phyloP scores from a whole-genome alignment of 805 yeast genomes.

The Candida patagonica region DNA sequence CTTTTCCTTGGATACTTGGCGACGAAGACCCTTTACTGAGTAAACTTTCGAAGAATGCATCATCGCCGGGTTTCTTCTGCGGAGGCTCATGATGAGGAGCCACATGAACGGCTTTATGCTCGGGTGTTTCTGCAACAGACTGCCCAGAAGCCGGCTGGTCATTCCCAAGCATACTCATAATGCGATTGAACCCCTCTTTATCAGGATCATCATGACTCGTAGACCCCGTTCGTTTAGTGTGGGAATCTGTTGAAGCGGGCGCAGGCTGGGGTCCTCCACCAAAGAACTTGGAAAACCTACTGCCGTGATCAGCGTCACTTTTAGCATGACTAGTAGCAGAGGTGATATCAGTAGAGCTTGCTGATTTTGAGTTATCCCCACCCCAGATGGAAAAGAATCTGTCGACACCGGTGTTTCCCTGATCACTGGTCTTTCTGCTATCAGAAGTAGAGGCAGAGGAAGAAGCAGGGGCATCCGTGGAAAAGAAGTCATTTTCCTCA shows the following conservation, averaged over 20 bases:
- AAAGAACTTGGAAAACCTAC: slow-evolving; percentile 5
- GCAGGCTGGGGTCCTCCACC: slow-evolving; percentile 4
- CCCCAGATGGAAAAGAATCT: slow-evolving; percentile 16
- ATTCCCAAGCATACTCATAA: slow-evolving; percentile 23
- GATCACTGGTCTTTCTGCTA: slow-evolving; percentile 1
- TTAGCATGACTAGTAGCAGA: background rate
- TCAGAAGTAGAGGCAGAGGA: background rate
- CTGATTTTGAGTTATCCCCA: slow-evolving; percentile 1
- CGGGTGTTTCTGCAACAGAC: background rate
- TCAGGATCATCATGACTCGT: slow-evolving; percentile 16
- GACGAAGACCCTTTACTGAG: slow-evolving; percentile 15
- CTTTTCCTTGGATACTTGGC: background rate
- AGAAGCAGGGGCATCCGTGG: slow-evolving; percentile 1
- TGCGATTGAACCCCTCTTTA: slow-evolving; percentile 25
- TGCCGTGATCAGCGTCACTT: slow-evolving; percentile 1
- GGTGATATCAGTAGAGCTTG: background rate
- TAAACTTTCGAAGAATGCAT: slow-evolving; percentile 18
- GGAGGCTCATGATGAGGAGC: slow-evolving; percentile 5
- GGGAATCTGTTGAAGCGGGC: background rate
- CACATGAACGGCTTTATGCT: slow-evolving; percentile 1
- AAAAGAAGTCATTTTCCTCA: slow-evolving; percentile 1
- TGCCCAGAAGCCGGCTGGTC: slow-evolving; percentile 3
- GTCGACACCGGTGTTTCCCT: slow-evolving; percentile 12
- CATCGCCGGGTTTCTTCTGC: slow-evolving; percentile 10
- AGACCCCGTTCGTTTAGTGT: slow-evolving; percentile 2